A percentile compares a stretch with the other conserved stretches of the same genome.
Conservation (phyloP, 2,329 filamentous ascomycete species). For the Botrytis porri region DNA sequence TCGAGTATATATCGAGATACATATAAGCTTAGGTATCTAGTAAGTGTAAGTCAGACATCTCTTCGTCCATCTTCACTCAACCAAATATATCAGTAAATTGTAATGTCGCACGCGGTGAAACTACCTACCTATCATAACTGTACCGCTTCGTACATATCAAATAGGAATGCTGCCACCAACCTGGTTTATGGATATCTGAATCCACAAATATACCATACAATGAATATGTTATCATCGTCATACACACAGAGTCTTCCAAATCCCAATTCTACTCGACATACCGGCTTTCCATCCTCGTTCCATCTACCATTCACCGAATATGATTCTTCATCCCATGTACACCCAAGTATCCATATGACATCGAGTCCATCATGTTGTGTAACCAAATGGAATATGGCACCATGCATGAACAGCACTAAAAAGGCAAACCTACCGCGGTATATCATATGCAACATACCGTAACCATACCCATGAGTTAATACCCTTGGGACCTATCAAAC, state of each 20-base stretch:
- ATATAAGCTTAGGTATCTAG: not conserved
- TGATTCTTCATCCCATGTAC: not conserved
- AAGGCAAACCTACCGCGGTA: not conserved
- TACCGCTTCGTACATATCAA: not conserved
- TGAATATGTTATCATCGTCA: not conserved
- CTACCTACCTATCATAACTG: too few relatives aligned
- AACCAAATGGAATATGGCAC: not conserved
- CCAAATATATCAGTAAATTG: not conserved
- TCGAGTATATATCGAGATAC: not conserved
- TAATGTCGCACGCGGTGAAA: not conserved
- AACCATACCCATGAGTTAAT: not conserved
- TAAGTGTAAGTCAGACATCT: not conserved
- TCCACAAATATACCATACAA: not conserved
- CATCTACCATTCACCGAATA: not conserved
- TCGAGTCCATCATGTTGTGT: constrained; percentile 8
- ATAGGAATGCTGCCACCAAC: constrained; percentile 6
- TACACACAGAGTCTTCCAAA: not conserved
- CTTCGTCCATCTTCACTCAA: not conserved
- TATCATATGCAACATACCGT: not conserved
- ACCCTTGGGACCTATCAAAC: constrained; percentile 10
- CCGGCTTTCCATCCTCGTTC: not conserved
- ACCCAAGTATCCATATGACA: not conserved
- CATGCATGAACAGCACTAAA: constrained; percentile 4
- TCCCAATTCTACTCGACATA: not conserved
- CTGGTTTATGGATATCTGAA: not conserved